Evolutionary conservation across 768 basidiomycete species (phyloP), one percentile per base, ranked within the genome.

Genomic region (Gelatoporia subvermispora): DNA sequence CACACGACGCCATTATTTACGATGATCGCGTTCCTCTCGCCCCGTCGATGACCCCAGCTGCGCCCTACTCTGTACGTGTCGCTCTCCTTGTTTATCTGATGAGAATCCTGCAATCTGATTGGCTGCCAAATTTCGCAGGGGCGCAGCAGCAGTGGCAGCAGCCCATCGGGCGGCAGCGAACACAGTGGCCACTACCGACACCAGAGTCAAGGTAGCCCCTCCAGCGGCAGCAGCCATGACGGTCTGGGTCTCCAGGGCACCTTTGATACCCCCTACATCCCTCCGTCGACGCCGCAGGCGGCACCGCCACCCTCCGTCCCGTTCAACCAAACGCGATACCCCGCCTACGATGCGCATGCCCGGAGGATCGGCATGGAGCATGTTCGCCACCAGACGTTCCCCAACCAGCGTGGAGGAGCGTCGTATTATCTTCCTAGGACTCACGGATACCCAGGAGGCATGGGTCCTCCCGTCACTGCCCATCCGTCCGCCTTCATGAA

Each of bases 291-390:
- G 8, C 50, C 49, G 38, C 53, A 45, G 38, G 53, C 42, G 21
- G 47, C 23, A 28, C 43, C 41, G 18, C 43, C 41, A 11, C 35
- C 43, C 21, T 44, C 15, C 16, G 21, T 20, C 7, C 18, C 17
- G 3, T 58, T 47, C 49, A 53, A 58, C 35, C 53, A 35, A 16
- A 38, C 48, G 17, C 41, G 49, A n/a, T 55, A 58, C 31, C 53
- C 53, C 15, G 57, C 57, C 18, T 58, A 55, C 38, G 54, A 58
- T 44, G 51, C 49, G 23, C 37, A 50, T 16, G 39, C 41, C 39
- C 51, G 49, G 34, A 39, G 57, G 24, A 47, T 58, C 22, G 56
- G 53, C 5, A 43, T 54, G 48, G 56, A 54, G 20, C 53, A 54
- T 17, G 48, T 51, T 11, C 44, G 53, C 17, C 48, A 50, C 40